Evolutionary conservation across 2,329 filamentous ascomycete genomes (phyloP), one percentile per base, ranked within the genome.

Genomic region (Trichoderma atroviride): DNA sequence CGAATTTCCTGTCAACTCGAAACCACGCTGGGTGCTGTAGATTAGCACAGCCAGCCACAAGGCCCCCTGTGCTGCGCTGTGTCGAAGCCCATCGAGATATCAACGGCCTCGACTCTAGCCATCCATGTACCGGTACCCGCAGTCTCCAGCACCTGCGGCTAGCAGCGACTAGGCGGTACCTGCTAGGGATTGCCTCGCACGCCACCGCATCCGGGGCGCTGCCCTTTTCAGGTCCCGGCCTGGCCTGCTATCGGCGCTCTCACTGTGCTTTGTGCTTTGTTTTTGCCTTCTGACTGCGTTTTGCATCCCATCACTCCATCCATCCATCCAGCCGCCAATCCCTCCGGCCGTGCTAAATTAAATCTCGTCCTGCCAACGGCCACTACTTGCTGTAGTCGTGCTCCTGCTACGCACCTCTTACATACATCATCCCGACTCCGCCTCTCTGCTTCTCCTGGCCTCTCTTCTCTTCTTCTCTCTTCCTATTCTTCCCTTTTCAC

Each of bases 181-280:
- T 50, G 22, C 31, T 33, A 61, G 43, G 52, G 29, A 50, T 52
- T 47, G 55, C 64, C 64, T 68, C 47, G 64, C 56, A 53, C 64
- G 64, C 64, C 64, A 68, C 64, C 56, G 55, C 22, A 53, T 59
- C 64, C 64, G 60, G 64, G 40, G 43, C 57, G 56, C 52, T 56
- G 61, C 61, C 61, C 40, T 43, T 40, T 56, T 33, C 50, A 64
- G 61, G 61, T 68, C 56, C 66, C 66, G 27, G 40, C 13, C 11
- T 29, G 27, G 40, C 13, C 33, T 40, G 50, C 56, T 64, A 64
- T 64, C 61, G 40, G 31, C 29, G 35, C 22, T 40, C 37, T 29
- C 5, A 29, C 29, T 52, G 40, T 43, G 40, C 33, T 5, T 62
- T 35, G 59, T 31, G 11, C 59, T 33, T 19, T n/a, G 22, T 62